Evolutionary conservation across 495 filamentous ascomycete genomes (phyloP).

Genomic region (Clohesyomyces aquaticus): DNA sequence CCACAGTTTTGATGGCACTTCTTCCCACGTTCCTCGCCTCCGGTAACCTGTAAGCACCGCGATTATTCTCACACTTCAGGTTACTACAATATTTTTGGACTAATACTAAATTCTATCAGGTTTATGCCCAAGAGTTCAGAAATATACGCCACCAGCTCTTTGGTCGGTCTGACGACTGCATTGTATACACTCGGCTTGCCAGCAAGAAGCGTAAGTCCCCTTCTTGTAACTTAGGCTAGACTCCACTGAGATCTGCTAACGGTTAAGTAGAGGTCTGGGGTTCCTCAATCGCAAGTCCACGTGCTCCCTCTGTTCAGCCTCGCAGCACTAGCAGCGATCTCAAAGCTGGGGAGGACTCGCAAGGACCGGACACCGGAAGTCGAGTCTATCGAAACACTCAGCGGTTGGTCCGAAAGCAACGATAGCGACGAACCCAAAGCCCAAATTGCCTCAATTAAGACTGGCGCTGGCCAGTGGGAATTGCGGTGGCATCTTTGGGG

Average conservation of each 20-base stretch:
- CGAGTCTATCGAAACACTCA: background rate
- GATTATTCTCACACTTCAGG: background rate
- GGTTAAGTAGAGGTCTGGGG: constrained; percentile 5
- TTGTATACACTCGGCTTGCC: constrained; percentile 34
- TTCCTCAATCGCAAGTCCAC: background rate
- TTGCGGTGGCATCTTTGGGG: constrained; percentile 33
- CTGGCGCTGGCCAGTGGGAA: constrained; percentile 5
- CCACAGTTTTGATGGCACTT: constrained; percentile 37
- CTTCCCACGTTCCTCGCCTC: constrained; percentile 38
- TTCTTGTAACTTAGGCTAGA: background rate
- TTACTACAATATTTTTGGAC: background rate
- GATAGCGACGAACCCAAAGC: background rate
- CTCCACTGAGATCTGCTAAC: background rate
- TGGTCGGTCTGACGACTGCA: constrained; percentile 30
- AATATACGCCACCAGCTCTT: constrained; percentile 28
- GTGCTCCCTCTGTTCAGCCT: constrained; percentile 14
- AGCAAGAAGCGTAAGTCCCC: constrained; percentile 30
- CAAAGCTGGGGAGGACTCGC: constrained; percentile 2
- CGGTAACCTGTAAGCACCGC: constrained; percentile 27
- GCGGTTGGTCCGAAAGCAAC: background rate
- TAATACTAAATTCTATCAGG: no score
- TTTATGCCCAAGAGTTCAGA: constrained; percentile 38
- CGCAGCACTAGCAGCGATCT: constrained; percentile 9
- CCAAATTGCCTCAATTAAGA: constrained; percentile 8
- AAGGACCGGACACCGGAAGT: background rate